Conservation (phyloP, 176 grass and related monocot genomes). For the Rhynchospora breviuscula region DNA sequence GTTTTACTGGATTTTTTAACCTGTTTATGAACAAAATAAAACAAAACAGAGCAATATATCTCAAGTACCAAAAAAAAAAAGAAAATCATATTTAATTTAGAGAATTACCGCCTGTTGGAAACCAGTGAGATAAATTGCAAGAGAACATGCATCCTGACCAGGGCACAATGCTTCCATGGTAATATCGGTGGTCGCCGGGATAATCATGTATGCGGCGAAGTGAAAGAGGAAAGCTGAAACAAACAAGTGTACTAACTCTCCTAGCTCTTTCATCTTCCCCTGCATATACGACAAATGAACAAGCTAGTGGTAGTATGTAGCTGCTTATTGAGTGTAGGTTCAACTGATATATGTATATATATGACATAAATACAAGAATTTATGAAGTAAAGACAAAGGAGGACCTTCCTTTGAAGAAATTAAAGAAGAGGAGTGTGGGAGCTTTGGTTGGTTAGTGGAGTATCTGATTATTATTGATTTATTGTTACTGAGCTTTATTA, state of each 20-base stretch:
- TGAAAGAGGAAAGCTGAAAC: slow-evolving; percentile 56
- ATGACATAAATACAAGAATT: not conserved
- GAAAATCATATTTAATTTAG: not conserved
- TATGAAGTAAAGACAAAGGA: not conserved
- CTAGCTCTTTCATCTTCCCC: slow-evolving; percentile 46
- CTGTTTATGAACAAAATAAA: not conserved
- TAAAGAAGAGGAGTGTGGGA: not conserved
- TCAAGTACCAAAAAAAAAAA: not conserved
- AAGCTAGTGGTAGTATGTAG: not conserved
- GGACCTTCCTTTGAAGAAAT: slow-evolving; percentile 7
- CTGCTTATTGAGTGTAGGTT: not conserved
- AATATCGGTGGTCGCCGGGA: slow-evolving; percentile 67
- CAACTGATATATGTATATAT: not conserved
- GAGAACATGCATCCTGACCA: slow-evolving; percentile 65
- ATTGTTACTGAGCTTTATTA: not conserved
- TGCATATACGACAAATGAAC: not conserved
- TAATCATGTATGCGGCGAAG: slow-evolving; percentile 76
- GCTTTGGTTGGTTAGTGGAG: not conserved
- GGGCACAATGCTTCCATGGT: slow-evolving; percentile 73
- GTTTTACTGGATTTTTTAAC: not conserved
- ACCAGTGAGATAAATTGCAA: slow-evolving; percentile 79
- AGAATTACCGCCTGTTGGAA: slow-evolving; percentile 57
- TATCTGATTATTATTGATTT: not conserved
- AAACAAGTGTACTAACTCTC: slow-evolving; percentile 53
- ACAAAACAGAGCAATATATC: not conserved